Base-by-base conservation (phyloP, 2,329 filamentous ascomycete genomes). In the Teratosphaeria zuluensis region DNA sequence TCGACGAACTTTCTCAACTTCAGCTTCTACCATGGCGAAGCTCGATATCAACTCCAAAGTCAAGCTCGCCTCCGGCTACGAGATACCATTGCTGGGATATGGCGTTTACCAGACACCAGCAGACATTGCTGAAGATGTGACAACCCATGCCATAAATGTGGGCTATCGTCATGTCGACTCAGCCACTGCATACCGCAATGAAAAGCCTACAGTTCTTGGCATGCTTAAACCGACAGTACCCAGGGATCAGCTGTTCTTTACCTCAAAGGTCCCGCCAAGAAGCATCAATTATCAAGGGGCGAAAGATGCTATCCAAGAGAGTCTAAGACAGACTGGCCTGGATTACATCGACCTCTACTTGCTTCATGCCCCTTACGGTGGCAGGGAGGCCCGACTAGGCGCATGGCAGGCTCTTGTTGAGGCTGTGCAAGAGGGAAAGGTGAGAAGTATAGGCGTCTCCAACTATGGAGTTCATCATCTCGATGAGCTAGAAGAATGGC, bases 121-220 rank as follows among this genome's bases (percentile, higher is more conserved):
- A 24, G 77, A 79, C 59, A 71, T 81, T 5, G 79, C 81, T n/a
- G 80, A 84, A 65, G 76, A 79, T 31, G 81, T 86, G 1, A 81
- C 82, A 7, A 63, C 76, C 12, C 82, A 86, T 61, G 80, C 82
- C 0, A 74, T 85, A 60, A 74, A 80, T 62, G 69, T 73, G 14
- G 82, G 83, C 54, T 84, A 85, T 65, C 76, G 80, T 60, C 82
- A 85, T 73, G 79, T 85, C 61, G 84, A 86, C 69, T 81, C 79
- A 1, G 83, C 84, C 2, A 77, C 78, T 11, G 75, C 71, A 28
- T 86, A 86, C 69, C 73, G 73, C 42, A 86, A 86, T 62, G 83
- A 86, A 71, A 73, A 72, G 9, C 78, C 82, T 51, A 80, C 79
- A 55, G 78, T 76, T 0, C 70, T 74, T 12, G 83, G 81, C 9